These are phyloP conservation scores for Boletus subcaerulescens DNA, from an alignment of 768 basidiomycete species.

Conservation along the genomic window DNA sequence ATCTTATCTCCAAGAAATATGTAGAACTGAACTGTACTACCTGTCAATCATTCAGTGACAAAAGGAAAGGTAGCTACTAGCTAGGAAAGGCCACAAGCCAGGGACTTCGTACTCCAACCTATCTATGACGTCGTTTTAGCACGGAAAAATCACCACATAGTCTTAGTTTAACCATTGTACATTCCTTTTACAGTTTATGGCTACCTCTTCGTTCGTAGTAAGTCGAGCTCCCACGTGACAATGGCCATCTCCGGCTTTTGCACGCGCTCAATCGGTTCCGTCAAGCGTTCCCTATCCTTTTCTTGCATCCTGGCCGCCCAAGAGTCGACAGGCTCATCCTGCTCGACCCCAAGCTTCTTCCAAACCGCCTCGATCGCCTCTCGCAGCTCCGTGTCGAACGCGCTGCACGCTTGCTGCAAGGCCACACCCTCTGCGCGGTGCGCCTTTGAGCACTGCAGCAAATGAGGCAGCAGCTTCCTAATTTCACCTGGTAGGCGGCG, in stretches of 20 bases:
- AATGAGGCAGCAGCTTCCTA: conserved; percentile 66
- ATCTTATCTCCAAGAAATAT: neutral
- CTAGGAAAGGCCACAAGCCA: too few relatives aligned
- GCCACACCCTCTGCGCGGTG: conserved; percentile 65
- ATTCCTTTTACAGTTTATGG: neutral
- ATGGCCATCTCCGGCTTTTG: conserved; percentile 42
- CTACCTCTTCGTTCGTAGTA: conserved; percentile 15
- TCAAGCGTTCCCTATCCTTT: conserved; percentile 42
- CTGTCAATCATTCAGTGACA: neutral
- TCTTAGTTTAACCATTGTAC: neutral
- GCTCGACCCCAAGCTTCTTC: conserved; percentile 38
- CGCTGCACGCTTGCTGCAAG: conserved; percentile 58
- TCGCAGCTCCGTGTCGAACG: conserved; percentile 56
- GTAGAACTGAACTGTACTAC: neutral
- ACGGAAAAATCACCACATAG: too few relatives aligned
- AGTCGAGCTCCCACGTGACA: conserved; percentile 22
- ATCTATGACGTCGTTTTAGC: too few relatives aligned
- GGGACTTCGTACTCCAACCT: too few relatives aligned
- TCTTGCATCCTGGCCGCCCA: conserved; percentile 57
- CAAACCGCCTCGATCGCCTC: conserved; percentile 65
- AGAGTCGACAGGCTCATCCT: conserved; percentile 35
- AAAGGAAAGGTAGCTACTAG: too few relatives aligned
- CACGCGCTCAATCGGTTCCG: conserved; percentile 52
- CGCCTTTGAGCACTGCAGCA: conserved; percentile 63
- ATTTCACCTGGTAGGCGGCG: conserved; percentile 53